Percentiles rank a stretch among this genome's conserved stretches.
These are phyloP conservation scores for Teunomyces stri DNA, from an alignment of 805 yeast genomes.

Conservation along the genomic window DNA sequence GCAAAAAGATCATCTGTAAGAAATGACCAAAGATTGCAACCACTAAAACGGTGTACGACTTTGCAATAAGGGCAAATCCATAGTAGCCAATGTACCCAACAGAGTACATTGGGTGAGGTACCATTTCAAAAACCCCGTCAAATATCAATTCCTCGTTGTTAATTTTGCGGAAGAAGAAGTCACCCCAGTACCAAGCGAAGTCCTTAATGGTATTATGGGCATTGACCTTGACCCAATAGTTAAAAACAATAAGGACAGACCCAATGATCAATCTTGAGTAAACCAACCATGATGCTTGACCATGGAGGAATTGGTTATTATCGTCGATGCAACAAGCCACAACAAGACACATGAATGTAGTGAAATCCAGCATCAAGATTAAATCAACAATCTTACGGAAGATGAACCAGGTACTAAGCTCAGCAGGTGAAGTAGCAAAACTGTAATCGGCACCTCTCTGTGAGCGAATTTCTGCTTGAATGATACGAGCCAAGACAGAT, in stretches of 20 bases:
- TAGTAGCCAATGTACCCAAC: constrained; percentile 86
- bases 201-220: constrained; percentile 88
- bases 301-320: constrained; percentile 33
- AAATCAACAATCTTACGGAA: constrained; percentile 79
- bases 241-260: constrained; percentile 60
- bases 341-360: constrained; percentile 68
- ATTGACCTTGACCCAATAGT: constrained; percentile 80
- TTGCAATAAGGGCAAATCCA: constrained; percentile 75
- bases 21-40: constrained; percentile 76
- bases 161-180: constrained; percentile 75
- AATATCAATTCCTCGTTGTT: constrained; percentile 66
- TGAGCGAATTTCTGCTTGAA: constrained; percentile 31
- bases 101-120: constrained; percentile 92
- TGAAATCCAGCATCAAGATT: constrained; percentile 81
- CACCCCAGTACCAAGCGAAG: constrained; percentile 96
- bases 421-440: constrained; percentile 50
- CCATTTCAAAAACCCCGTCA: constrained; percentile 86
- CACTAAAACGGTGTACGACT: constrained; percentile 65
- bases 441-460: constrained; percentile 39
- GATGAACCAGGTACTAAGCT: constrained; percentile 79
- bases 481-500: constrained; percentile 38
- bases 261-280: constrained; percentile 58
- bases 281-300: constrained; percentile 44
- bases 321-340: constrained; percentile 42
- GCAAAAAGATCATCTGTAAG: constrained; percentile 70